Evolutionary conservation across 1,139 yeast species (phyloP), one percentile per base, ranked within the genome.

Genomic region (Kurtzmaniella quercitrusa): DNA sequence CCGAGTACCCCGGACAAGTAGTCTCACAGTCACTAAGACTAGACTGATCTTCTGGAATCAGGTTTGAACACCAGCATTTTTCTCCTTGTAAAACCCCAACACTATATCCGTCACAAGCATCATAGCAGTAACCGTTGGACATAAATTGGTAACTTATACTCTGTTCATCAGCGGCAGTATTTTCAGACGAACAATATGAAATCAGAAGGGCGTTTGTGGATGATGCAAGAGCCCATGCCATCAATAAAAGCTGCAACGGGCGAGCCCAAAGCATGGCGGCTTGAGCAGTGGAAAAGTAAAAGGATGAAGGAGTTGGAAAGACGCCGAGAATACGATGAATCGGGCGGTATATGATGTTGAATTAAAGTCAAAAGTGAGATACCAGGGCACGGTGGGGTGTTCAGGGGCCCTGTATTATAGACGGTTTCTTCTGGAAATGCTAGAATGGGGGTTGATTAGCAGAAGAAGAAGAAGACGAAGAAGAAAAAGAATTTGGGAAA

Each of bases 1-100:
- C 71, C 43, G 59, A 58, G 47, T 48, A 74, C 0, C 80, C 78
- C 0, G 85, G 85, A 59, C 89, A 83, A 1, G 59, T 53, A 2
- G 56, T 59, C 34, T 63, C 54, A 61, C 89, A 83, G 19, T 67
- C 50, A 26, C 56, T 42, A 32, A 59, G 43, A 32, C 56, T 51
- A 1, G 62, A 60, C 2, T 75, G 63, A 22, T 56, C 53, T 2
- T 55, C 66, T 0, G 88, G 87, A 3, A 74, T 60, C 32, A 59
- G 55, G 53, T 82, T 69, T 9, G 85, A 71, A 55, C 89, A 83
- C 78, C 82, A 83, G 59, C 89, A 83, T 40, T 67, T 47, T 42
- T 61, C 52, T 19, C 65, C 68, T 46, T 73, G 82, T 15, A 82
- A 60, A 38, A 83, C 69, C 3, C 81, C 88, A 44, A 72, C 78